Conservation (phyloP, 2,329 filamentous ascomycete genomes). For the Thielaviopsis euricoi region DNA sequence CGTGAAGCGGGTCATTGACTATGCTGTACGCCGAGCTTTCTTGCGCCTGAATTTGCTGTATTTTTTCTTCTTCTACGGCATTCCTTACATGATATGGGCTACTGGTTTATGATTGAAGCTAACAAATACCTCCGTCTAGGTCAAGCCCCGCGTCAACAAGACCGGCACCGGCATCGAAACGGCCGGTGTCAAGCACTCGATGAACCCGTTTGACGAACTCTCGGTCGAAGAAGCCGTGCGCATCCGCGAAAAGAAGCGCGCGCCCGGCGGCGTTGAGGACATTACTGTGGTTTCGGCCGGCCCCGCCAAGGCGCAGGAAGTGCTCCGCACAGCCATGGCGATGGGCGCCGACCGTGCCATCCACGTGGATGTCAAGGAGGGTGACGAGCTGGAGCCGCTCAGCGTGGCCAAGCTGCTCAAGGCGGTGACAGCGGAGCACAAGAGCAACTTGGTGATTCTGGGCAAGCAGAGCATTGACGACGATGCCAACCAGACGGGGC, state of each 20-base stretch:
- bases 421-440: conserved; percentile 65
- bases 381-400: conserved; percentile 69
- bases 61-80: too few relatives aligned
- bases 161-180: conserved; percentile 78
- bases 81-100: background rate
- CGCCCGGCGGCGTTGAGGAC: conserved; percentile 63
- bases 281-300: conserved; percentile 84
- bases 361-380: conserved; percentile 66
- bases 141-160: conserved; percentile 55
- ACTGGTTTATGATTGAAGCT: background rate
- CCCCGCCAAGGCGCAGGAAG: conserved; percentile 71
- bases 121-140: conserved; percentile 23
- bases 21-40: conserved; percentile 45
- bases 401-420: conserved; percentile 81
- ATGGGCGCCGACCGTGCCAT: conserved; percentile 92
- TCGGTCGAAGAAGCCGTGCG: conserved; percentile 92
- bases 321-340: conserved; percentile 90
- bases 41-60: background rate
- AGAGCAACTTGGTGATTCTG: conserved; percentile 79
- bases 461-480: conserved; percentile 99
- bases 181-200: conserved; percentile 83
- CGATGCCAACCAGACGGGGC: conserved; percentile 86
- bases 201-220: conserved; percentile 99
- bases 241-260: conserved; percentile 71
- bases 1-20: conserved; percentile 75